Evolutionary conservation across 2,329 filamentous ascomycete genomes (phyloP).

Genomic region (Fusarium chlamydosporum): DNA sequence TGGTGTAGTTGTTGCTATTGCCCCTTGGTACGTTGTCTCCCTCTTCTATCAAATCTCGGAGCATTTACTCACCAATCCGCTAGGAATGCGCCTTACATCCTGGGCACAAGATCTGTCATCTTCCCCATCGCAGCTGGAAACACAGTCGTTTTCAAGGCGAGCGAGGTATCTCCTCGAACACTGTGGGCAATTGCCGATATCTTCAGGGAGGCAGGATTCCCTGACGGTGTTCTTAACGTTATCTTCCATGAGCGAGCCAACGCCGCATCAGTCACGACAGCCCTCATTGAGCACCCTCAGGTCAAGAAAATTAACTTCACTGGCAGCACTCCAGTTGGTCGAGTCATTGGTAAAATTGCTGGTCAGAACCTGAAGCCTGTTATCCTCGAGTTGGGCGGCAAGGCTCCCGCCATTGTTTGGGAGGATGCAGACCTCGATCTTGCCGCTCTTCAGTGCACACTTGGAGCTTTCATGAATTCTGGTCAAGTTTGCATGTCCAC

Average conservation of each 20-base stretch:
- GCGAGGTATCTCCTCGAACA: slow-evolving; percentile 75
- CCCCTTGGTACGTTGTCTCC: slow-evolving; percentile 75
- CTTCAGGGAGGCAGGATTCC: slow-evolving; percentile 81
- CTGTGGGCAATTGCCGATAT: slow-evolving; percentile 74
- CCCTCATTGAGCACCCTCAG: slow-evolving; percentile 75
- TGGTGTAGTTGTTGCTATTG: slow-evolving; percentile 83
- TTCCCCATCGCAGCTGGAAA: slow-evolving; percentile 83
- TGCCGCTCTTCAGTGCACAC: slow-evolving; percentile 76
- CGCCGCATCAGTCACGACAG: slow-evolving; percentile 75
- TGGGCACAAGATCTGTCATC: slow-evolving; percentile 68
- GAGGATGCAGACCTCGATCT: slow-evolving; percentile 83
- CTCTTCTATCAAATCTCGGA: background rate
- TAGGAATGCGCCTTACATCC: slow-evolving; percentile 71
- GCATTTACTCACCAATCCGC: background rate
- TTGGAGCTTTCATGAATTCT: slow-evolving; percentile 79
- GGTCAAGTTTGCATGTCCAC: slow-evolving; percentile 92
- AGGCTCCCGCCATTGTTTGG: slow-evolving; percentile 82
- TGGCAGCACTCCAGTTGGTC: slow-evolving; percentile 80
- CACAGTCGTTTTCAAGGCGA: slow-evolving; percentile 79
- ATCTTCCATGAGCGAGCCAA: slow-evolving; percentile 75
- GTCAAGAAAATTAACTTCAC: slow-evolving; percentile 91
- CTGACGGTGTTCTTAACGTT: slow-evolving; percentile 80
- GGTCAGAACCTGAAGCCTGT: slow-evolving; percentile 84
- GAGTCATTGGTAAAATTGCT: slow-evolving; percentile 77
- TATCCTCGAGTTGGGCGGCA: slow-evolving; percentile 86